Percentiles rank a stretch among this genome's conserved stretches.
Evolutionary conservation across 805 yeast species (phyloP).

Genomic region (Pichia rugopelliculosa): DNA sequence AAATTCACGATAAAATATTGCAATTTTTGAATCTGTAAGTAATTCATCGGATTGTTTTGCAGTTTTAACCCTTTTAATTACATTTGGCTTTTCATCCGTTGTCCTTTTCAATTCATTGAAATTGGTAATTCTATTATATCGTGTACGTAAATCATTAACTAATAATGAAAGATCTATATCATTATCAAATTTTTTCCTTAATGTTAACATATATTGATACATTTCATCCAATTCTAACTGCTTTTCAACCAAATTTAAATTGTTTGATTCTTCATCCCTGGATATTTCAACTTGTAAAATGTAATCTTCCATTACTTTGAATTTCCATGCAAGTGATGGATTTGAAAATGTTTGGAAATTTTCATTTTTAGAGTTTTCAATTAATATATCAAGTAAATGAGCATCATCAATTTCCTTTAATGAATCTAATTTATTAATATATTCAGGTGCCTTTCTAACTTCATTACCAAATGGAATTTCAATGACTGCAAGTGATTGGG

Average conservation of each 20-base stretch:
- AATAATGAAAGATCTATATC: background rate
- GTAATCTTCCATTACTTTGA: conserved; percentile 54
- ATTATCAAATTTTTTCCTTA: conserved; percentile 11
- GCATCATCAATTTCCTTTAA: conserved; percentile 13
- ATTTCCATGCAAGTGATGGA: conserved; percentile 64
- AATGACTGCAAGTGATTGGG: conserved; percentile 69
- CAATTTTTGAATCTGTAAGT: background rate
- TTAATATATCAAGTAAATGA: conserved; percentile 18
- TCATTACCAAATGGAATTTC: conserved; percentile 72
- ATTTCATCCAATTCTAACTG: conserved; percentile 18
- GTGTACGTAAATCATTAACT: conserved; percentile 16
- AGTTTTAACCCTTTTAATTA: background rate
- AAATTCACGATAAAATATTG: conserved; percentile 1
- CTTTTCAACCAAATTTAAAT: conserved; percentile 11
- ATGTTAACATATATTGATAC: conserved; percentile 11
- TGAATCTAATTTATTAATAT: conserved; percentile 18
- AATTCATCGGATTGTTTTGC: background rate
- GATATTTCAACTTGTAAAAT: conserved; percentile 42
- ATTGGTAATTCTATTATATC: conserved; percentile 20
- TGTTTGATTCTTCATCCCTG: background rate
- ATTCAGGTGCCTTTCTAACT: conserved; percentile 54
- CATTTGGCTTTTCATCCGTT: background rate
- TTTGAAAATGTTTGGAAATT: conserved; percentile 36
- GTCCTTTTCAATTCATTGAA: conserved; percentile 5
- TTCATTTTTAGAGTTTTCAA: conserved; percentile 18